phyloP scores from a whole-genome alignment of 2,329 filamentous ascomycete species.

The Trichoderma semiorbis region DNA sequence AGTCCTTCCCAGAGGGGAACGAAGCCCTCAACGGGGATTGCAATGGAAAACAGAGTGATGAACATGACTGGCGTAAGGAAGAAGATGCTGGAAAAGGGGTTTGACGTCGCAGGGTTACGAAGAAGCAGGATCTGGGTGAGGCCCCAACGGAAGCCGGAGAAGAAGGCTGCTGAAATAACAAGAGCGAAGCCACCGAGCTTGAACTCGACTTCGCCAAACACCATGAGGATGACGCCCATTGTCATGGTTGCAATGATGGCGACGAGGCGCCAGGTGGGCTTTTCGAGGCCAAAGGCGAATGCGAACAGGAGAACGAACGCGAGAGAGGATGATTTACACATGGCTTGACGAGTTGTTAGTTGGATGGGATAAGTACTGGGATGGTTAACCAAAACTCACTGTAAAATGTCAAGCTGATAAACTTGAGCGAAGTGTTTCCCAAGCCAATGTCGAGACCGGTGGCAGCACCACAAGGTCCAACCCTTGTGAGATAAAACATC shows the following conservation, averaged over 20 bases:
- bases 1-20: slow-evolving; percentile 64
- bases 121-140: slow-evolving; percentile 95
- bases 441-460: slow-evolving; percentile 95
- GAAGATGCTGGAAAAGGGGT: slow-evolving; percentile 95
- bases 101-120: slow-evolving; percentile 89
- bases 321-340: slow-evolving; percentile 97
- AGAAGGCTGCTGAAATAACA: slow-evolving; percentile 90
- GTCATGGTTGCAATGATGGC: slow-evolving; percentile 91
- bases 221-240: slow-evolving; percentile 93
- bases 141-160: slow-evolving; percentile 96
- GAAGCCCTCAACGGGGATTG: slow-evolving; percentile 82
- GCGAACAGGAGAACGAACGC: slow-evolving; percentile 95
- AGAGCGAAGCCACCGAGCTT: slow-evolving; percentile 81
- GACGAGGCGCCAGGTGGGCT: slow-evolving; percentile 79
- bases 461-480: slow-evolving; percentile 86
- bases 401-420: slow-evolving; percentile 95
- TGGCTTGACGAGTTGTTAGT: slow-evolving; percentile 52
- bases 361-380: neutral
- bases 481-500: slow-evolving; percentile 86
- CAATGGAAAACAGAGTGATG: slow-evolving; percentile 70
- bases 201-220: slow-evolving; percentile 90
- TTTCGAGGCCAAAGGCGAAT: slow-evolving; percentile 88
- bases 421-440: slow-evolving; percentile 92
- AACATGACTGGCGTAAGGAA: slow-evolving; percentile 99
- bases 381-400: slow-evolving; percentile 50